Evolutionary conservation across 257 asterid species (phyloP).

Genomic region (Petunia axillaris): DNA sequence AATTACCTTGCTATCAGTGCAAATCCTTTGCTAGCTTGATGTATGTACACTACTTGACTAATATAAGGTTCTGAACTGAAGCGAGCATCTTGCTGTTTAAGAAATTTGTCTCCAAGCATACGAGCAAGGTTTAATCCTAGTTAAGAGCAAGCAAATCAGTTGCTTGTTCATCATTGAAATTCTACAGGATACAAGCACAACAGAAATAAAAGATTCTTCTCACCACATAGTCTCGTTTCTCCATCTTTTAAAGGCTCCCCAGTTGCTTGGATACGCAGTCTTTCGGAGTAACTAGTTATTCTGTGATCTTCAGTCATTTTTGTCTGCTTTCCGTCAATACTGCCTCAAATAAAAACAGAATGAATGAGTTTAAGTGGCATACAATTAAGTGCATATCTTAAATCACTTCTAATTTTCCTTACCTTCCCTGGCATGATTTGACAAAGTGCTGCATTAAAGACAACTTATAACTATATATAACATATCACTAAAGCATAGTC

Average conservation of each 20-base stretch:
- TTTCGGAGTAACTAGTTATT: slow-evolving; percentile 74
- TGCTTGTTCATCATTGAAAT: slow-evolving; percentile 25
- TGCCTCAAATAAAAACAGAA: slow-evolving; percentile 43
- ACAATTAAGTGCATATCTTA: not conserved
- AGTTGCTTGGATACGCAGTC: slow-evolving; percentile 71
- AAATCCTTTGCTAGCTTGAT: slow-evolving; percentile 57
- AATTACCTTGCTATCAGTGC: slow-evolving; percentile 87
- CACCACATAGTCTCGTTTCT: slow-evolving; percentile 93
- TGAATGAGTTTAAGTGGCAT: not conserved
- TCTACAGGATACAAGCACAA: slow-evolving; percentile 22
- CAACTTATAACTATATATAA: not conserved
- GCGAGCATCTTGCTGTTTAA: slow-evolving; percentile 88
- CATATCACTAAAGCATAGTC: slow-evolving; percentile 10
- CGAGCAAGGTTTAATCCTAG: slow-evolving; percentile 93
- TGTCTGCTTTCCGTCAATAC: slow-evolving; percentile 79
- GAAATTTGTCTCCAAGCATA: slow-evolving; percentile 97
- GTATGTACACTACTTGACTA: slow-evolving; percentile 62
- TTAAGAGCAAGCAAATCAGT: slow-evolving; percentile 30
- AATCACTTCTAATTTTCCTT: not conserved
- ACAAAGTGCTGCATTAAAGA: not conserved
- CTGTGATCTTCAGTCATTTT: slow-evolving; percentile 98
- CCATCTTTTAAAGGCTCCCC: slow-evolving; percentile 92
- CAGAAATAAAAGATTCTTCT: slow-evolving; percentile 27
- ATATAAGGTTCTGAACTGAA: slow-evolving; percentile 91
- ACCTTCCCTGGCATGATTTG: not conserved